Percentiles rank a stretch among this genome's conserved stretches.
Conservation (phyloP, 768 basidiomycete genomes). For the Lactarius deliciosus region DNA sequence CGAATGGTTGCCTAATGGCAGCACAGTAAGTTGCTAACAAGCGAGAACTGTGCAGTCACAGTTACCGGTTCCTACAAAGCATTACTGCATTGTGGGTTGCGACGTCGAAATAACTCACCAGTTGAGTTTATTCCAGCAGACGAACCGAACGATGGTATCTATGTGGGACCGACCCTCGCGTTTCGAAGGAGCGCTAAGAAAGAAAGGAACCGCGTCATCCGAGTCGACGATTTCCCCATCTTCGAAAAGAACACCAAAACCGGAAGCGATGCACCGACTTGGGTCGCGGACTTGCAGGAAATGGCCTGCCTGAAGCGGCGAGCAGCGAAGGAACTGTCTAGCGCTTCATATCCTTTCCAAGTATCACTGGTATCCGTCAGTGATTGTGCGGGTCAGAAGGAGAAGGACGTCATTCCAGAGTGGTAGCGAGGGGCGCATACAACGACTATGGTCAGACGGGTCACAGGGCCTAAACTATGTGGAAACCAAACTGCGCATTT, state of each 20-base stretch:
- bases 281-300: neutral
- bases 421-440: neutral
- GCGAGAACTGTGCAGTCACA: conserved; percentile 38
- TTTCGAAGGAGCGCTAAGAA: conserved; percentile 1
- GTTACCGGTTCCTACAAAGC: conserved; percentile 31
- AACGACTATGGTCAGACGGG: neutral
- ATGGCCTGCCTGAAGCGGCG: neutral
- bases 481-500: neutral
- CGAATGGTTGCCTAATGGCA: no score
- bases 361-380: neutral
- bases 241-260: neutral
- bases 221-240: neutral
- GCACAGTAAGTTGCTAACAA: no score
- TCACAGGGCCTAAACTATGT: neutral
- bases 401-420: neutral
- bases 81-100: no score
- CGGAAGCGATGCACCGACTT: no score
- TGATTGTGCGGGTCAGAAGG: neutral
- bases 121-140: conserved; percentile 11
- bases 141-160: conserved; percentile 32
- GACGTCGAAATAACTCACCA: no score
- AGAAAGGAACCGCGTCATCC: neutral
- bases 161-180: conserved; percentile 30
- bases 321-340: neutral
- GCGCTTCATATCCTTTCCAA: neutral